phyloP scores from a whole-genome alignment of 345 rosid species.

The Xanthoceras sorbifolium region DNA sequence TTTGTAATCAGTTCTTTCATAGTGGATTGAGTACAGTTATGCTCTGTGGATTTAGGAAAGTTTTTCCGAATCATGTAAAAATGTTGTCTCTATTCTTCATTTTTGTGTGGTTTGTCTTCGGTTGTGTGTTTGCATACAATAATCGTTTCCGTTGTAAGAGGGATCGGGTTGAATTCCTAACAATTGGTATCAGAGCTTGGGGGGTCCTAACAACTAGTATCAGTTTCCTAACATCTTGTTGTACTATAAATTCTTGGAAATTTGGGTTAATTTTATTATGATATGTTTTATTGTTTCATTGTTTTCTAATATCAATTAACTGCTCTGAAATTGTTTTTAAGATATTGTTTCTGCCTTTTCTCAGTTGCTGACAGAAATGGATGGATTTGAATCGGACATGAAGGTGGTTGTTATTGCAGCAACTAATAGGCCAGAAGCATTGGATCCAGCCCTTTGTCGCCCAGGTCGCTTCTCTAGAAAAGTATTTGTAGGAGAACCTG shows the following conservation, averaged over 20 bases:
- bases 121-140: no score
- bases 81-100: no score
- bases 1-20: no score
- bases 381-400: slow-evolving; percentile 85
- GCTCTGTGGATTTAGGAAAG: no score
- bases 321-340: background rate
- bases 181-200: no score
- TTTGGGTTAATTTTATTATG: background rate
- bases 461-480: slow-evolving; percentile 98
- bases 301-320: background rate
- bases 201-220: no score
- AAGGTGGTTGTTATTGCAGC: slow-evolving; percentile 91
- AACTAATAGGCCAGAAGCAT: slow-evolving; percentile 92
- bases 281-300: slow-evolving; percentile 4
- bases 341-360: slow-evolving; percentile 22
- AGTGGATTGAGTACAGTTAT: no score
- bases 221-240: no score
- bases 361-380: slow-evolving; percentile 97
- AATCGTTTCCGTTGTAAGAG: no score
- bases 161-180: no score
- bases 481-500: slow-evolving; percentile 88
- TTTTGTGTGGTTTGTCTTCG: no score
- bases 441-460: slow-evolving; percentile 93
- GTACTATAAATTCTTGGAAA: background rate
- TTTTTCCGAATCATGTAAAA: no score